A percentile compares a stretch with the other conserved stretches of the same genome.
phyloP scores from a whole-genome alignment of 2,329 filamentous ascomycete genomes.

The Corinectria fuckeliana region DNA sequence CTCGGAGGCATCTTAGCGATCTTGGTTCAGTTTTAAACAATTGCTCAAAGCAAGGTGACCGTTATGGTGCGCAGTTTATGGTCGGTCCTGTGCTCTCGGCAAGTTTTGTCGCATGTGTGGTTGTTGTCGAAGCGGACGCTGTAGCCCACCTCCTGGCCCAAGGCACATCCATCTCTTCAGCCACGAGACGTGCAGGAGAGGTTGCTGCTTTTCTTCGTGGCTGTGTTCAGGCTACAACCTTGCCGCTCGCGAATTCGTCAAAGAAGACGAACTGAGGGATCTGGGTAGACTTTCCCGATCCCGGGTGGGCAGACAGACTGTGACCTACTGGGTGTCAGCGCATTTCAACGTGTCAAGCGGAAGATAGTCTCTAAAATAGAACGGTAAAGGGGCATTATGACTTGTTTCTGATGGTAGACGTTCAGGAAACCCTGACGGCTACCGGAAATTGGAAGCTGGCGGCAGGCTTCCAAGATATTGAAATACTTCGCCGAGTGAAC shows the following conservation, averaged over 20 bases:
- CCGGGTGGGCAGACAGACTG: not conserved
- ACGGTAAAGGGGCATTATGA: too few species aligned
- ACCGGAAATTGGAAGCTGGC: not conserved
- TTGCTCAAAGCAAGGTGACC: too few species aligned
- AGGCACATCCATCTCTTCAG: constrained; percentile 84
- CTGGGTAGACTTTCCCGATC: constrained; percentile 8
- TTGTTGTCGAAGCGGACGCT: constrained; percentile 88
- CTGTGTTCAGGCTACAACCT: constrained; percentile 88
- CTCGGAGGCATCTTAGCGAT: too few species aligned
- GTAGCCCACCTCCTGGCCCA: constrained; percentile 88
- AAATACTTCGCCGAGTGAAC: not conserved
- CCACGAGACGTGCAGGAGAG: constrained; percentile 86
- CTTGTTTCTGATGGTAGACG: not conserved
- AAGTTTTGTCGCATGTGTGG: constrained; percentile 82
- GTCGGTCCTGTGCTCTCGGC: constrained; percentile 90
- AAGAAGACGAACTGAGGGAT: constrained; percentile 9
- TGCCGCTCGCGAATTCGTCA: constrained; percentile 47
- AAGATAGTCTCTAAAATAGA: too few species aligned
- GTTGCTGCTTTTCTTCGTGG: constrained; percentile 91
- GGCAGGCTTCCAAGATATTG: not conserved
- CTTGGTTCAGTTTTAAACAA: too few species aligned
- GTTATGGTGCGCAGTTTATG: too few species aligned
- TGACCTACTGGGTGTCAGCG: not conserved
- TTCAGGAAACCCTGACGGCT: not conserved
- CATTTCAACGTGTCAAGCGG: too few species aligned